Evolutionary conservation across 306 rosid species (phyloP).

Genomic region (Hylodesmum podocarpum): DNA sequence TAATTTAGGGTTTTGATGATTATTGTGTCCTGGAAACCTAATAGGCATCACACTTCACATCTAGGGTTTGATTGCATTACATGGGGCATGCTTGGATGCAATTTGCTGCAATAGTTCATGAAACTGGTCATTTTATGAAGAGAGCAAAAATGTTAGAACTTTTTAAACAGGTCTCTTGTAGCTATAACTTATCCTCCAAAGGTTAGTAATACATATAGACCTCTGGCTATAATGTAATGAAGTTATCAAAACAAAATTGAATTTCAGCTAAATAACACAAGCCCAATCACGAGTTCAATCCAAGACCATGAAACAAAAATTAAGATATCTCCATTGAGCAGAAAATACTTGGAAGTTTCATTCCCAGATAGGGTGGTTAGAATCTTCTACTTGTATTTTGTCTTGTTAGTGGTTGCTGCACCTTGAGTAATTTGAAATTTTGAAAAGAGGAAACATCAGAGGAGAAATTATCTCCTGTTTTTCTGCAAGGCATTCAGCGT

Average conservation of each 20-base stretch:
- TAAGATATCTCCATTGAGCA: background rate
- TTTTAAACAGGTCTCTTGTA: constrained; percentile 11
- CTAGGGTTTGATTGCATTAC: background rate
- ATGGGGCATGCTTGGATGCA: background rate
- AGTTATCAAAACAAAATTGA: background rate
- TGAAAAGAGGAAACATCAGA: constrained; percentile 16
- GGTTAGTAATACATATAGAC: constrained; percentile 4
- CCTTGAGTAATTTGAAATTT: constrained; percentile 12
- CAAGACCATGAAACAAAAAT: background rate
- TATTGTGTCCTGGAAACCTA: background rate
- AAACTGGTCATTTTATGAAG: background rate
- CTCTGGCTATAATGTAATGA: background rate
- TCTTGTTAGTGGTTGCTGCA: background rate
- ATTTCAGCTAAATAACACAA: constrained; percentile 21
- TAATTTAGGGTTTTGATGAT: background rate
- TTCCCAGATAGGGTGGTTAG: background rate
- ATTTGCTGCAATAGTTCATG: constrained; percentile 15
- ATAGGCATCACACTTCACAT: constrained; percentile 5
- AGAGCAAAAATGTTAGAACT: background rate
- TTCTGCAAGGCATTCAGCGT: background rate
- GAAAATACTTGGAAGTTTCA: background rate
- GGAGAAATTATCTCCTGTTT: constrained; percentile 14
- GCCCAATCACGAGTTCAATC: background rate
- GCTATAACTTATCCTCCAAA: constrained; percentile 2
- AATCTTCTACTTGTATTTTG: background rate